Conservation (phyloP, 495 filamentous ascomycete genomes). For the Podospora pseudoanserina region DNA sequence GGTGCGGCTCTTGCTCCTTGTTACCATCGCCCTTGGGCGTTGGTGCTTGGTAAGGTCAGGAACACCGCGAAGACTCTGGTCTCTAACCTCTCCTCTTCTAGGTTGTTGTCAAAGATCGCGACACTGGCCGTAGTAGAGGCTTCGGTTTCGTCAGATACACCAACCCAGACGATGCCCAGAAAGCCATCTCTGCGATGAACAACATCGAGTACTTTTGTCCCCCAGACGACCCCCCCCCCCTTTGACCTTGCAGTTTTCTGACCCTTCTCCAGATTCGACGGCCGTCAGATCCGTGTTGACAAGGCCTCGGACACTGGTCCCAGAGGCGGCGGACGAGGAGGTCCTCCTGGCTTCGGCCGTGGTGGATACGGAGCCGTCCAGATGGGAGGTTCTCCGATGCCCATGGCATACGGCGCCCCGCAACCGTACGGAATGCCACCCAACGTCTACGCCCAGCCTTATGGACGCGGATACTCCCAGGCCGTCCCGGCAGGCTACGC, state of each 20-base stretch:
- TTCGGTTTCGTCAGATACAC: slow-evolving; percentile 94
- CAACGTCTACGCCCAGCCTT: slow-evolving; percentile 27
- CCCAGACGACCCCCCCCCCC: neutral
- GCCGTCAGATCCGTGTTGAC: slow-evolving; percentile 91
- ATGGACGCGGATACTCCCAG: slow-evolving; percentile 31
- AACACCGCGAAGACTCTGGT: neutral
- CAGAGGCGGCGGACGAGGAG: slow-evolving; percentile 51
- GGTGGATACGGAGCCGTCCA: slow-evolving; percentile 29
- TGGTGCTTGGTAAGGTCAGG: neutral
- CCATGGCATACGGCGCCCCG: slow-evolving; percentile 36
- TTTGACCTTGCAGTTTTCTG: slow-evolving; percentile 9
- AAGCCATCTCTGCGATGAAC: slow-evolving; percentile 82
- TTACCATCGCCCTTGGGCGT: neutral
- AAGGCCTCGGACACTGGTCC: slow-evolving; percentile 80
- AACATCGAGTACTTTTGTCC: slow-evolving; percentile 71
- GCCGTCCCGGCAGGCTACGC: slow-evolving; percentile 28
- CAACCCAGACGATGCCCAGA: slow-evolving; percentile 75
- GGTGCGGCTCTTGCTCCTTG: slow-evolving; percentile 5
- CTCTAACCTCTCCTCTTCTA: slow-evolving; percentile 39
- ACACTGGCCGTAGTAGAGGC: slow-evolving; percentile 91
- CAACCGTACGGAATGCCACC: slow-evolving; percentile 33
- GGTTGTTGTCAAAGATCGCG: slow-evolving; percentile 97
- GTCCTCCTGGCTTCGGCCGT: slow-evolving; percentile 34
- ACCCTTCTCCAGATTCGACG: slow-evolving; percentile 72
- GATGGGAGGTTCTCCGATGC: slow-evolving; percentile 27